Conservation (phyloP, 2,329 filamentous ascomycete genomes). For the Colletotrichum plurivorum region DNA sequence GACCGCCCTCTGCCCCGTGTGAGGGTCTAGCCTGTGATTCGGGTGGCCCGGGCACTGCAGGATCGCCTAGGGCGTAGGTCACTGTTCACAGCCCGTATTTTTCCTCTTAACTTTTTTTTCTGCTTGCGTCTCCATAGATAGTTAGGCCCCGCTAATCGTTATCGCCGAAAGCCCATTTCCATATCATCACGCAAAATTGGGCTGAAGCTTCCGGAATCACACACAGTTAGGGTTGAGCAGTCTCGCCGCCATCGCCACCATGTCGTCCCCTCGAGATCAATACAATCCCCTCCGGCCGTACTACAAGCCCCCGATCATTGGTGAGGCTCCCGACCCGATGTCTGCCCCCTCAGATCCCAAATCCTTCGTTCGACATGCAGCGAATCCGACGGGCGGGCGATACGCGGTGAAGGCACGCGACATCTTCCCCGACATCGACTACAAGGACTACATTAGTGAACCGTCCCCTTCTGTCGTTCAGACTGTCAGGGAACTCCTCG, state of each 20-base stretch:
- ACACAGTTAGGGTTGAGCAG: conserved; percentile 32
- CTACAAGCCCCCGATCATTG: conserved; percentile 74
- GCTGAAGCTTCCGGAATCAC: conserved; percentile 39
- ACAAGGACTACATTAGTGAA: conserved; percentile 87
- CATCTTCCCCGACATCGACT: conserved; percentile 91
- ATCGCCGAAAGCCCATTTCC: conserved; percentile 49
- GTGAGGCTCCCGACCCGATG: conserved; percentile 57
- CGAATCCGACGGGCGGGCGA: conserved; percentile 55
- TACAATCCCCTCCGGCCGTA: conserved; percentile 79
- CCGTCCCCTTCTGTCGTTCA: conserved; percentile 81
- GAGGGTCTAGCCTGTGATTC: neutral
- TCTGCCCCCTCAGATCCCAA: conserved; percentile 56
- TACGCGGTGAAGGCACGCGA: conserved; percentile 81
- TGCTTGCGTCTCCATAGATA: neutral
- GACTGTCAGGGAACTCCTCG: conserved; percentile 81
- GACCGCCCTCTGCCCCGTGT: too few relatives aligned
- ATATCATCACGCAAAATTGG: conserved; percentile 46
- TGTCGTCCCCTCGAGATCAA: conserved; percentile 61
- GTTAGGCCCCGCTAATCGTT: conserved; percentile 29
- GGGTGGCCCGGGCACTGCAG: conserved; percentile 7
- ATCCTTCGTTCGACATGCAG: conserved; percentile 56
- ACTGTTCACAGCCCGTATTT: neutral
- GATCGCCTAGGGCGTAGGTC: neutral
- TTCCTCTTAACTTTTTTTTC: neutral
- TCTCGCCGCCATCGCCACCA: conserved; percentile 47